Evolutionary conservation across 305 asterid genomes (phyloP).

Genomic region (Fraxinus sp.): DNA sequence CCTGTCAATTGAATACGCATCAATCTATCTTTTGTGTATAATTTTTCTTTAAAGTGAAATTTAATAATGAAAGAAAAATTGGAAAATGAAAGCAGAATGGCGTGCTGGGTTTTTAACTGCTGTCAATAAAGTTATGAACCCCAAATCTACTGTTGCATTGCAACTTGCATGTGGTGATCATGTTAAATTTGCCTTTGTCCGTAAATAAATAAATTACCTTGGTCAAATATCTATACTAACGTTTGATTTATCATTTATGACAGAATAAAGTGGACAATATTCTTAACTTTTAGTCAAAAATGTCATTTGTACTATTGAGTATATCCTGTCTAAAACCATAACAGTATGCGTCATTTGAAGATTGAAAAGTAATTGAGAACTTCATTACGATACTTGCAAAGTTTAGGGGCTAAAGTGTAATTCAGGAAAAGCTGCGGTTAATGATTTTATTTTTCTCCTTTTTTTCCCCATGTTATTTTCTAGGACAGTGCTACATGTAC

Average conservation of each 20-base stretch:
- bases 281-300: too few species aligned
- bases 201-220: too few species aligned
- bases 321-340: background rate
- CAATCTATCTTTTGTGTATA: background rate
- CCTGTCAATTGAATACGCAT: background rate
- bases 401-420: background rate
- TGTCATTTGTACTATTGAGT: background rate
- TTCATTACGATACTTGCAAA: background rate
- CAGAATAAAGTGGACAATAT: background rate
- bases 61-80: background rate
- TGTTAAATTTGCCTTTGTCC: background rate
- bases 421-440: background rate
- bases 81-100: background rate
- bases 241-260: background rate
- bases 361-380: background rate
- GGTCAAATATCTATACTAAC: background rate
- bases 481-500: too few species aligned
- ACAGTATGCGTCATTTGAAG: background rate
- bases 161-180: slow-evolving; percentile 1
- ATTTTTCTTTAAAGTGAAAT: background rate
- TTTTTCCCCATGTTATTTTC: background rate
- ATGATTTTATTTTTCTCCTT: too few species aligned
- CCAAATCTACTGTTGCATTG: background rate
- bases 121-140: background rate
- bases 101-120: slow-evolving; percentile 7